A percentile compares a stretch with the other conserved stretches of the same genome.
phyloP scores from a whole-genome alignment of 1,284 basidiomycete genomes.

The Sparassis latifolia region DNA sequence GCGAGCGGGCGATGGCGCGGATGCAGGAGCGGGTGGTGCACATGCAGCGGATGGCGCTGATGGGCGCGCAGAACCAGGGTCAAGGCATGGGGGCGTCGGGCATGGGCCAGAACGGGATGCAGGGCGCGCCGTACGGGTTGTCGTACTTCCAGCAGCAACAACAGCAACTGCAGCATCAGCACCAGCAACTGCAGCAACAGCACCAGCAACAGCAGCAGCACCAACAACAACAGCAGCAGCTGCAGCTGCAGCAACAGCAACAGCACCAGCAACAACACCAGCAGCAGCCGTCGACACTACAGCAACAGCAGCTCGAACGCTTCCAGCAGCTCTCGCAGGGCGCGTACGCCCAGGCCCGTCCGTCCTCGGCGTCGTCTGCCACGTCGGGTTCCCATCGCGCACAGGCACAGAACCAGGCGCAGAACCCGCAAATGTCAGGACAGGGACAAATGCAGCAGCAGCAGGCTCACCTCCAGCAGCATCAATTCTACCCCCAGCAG shows the following conservation, averaged over 20 bases:
- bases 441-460: background rate
- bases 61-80: background rate
- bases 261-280: conserved; percentile 2
- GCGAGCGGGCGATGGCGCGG: conserved; percentile 2
- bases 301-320: background rate
- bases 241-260: conserved; percentile 13
- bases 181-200: conserved; percentile 9
- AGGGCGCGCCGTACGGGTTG: background rate
- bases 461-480: background rate
- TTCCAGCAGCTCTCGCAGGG: conserved; percentile 5
- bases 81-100: background rate
- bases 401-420: background rate
- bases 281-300: background rate
- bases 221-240: conserved; percentile 1
- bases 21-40: conserved; percentile 1
- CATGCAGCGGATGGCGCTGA: conserved; percentile 1
- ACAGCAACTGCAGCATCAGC: conserved; percentile 1
- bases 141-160: conserved; percentile 6
- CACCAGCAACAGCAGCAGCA: conserved; percentile 6
- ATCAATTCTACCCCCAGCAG: background rate
- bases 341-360: background rate
- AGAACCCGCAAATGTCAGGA: background rate
- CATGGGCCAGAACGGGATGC: background rate
- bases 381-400: conserved; percentile 6
- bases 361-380: background rate